Evolutionary conservation across 164 flowering plant genomes (phyloP).

Genomic region (Stephania yunnanensis): DNA sequence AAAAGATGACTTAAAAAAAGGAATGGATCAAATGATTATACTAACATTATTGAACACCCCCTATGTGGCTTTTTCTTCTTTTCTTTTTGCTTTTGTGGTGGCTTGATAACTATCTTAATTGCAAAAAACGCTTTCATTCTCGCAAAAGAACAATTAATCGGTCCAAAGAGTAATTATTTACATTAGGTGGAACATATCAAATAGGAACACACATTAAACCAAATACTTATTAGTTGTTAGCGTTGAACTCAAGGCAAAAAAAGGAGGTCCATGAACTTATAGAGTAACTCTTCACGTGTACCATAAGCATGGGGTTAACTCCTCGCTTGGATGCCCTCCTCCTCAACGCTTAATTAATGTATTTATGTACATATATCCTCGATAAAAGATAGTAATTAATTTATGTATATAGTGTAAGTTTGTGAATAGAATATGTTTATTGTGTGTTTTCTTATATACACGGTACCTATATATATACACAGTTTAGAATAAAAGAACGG

Average conservation of each 20-base stretch:
- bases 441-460: too few species aligned
- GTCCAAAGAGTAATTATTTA: conserved; percentile 1
- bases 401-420: too few species aligned
- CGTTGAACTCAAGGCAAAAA: too few species aligned
- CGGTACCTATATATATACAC: too few species aligned
- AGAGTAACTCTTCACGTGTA: neutral
- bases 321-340: neutral
- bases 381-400: too few species aligned
- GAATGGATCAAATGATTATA: conserved; percentile 17
- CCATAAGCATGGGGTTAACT: neutral
- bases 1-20: neutral
- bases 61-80: conserved; percentile 65
- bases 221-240: too few species aligned
- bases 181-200: neutral
- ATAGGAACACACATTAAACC: neutral
- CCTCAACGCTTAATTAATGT: too few species aligned
- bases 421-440: too few species aligned
- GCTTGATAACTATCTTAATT: conserved; percentile 91
- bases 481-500: too few species aligned
- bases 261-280: too few species aligned
- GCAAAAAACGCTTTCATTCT: conserved; percentile 99
- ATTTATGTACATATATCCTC: too few species aligned
- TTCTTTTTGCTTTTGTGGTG: conserved; percentile 70
- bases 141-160: conserved; percentile 14
- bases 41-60: conserved; percentile 66